Percentiles rank a stretch among this genome's conserved stretches.
phyloP scores from a whole-genome alignment of 148 eudicot species.

The Linanthus parryae region DNA sequence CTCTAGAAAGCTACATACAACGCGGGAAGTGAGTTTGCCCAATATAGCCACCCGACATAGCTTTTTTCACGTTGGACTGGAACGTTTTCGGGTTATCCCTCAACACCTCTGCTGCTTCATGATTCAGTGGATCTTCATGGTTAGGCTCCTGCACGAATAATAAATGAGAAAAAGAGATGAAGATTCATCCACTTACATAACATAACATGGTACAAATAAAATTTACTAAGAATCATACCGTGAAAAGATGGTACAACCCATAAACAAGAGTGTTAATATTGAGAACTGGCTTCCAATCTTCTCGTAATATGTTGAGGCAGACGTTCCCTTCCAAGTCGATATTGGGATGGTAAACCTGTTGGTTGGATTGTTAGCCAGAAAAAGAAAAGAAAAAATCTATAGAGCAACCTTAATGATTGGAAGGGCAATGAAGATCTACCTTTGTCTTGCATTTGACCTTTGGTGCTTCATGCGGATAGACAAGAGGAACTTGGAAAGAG shows the following conservation, averaged over 20 bases:
- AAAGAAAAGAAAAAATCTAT: background rate
- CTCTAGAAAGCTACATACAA: slow-evolving; percentile 12
- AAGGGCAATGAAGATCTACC: background rate
- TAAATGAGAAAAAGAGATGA: too few species aligned
- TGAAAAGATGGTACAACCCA: slow-evolving; percentile 11
- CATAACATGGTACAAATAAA: too few species aligned
- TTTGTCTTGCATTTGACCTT: slow-evolving; percentile 15
- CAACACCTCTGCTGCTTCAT: slow-evolving; percentile 46
- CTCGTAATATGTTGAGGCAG: slow-evolving; percentile 12
- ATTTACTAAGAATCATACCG: too few species aligned
- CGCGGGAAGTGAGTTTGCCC: slow-evolving; percentile 40
- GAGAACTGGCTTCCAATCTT: slow-evolving; percentile 14
- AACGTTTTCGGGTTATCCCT: slow-evolving; percentile 46
- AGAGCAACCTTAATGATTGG: background rate
- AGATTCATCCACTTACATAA: too few species aligned
- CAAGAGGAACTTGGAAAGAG: slow-evolving; percentile 8
- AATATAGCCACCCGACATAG: slow-evolving; percentile 47
- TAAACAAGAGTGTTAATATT: slow-evolving; percentile 8
- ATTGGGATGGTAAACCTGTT: slow-evolving; percentile 15
- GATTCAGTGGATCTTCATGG: slow-evolving; percentile 49
- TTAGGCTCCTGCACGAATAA: slow-evolving; percentile 39
- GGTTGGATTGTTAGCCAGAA: too few species aligned
- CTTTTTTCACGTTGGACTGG: slow-evolving; percentile 40
- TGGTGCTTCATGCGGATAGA: slow-evolving; percentile 13
- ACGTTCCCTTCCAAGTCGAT: slow-evolving; percentile 14